Base-by-base conservation (phyloP, 179 eudicot genomes). In the Amaranthus tricolor region DNA sequence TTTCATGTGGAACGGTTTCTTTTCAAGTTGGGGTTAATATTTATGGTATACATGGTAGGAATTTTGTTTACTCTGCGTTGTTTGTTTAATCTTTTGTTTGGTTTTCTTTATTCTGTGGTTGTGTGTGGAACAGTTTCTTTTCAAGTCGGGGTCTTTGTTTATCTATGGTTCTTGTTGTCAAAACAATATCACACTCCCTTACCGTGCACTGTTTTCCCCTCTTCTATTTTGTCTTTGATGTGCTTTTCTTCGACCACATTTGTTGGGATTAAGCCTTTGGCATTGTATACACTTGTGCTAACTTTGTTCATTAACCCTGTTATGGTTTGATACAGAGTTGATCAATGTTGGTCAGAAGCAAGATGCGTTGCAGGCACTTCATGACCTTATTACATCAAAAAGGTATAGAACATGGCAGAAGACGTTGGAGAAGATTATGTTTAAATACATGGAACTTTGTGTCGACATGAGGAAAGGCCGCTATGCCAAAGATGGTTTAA, bases 381-480 rank as follows among this genome's bases (percentile, higher is more conserved):
- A 90, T 70, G 89, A 84, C 76, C 82, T 90, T 71, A 92, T 92
- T 24, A 92, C 97, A 43, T 90, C 98, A 12, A 94, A 89, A 85
- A 90, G 92, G 87, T 79, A 90, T 44, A 84, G 97, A 78, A 87
- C 97, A 68, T 94, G 98, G 98, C 91, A 88, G 80, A 92, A 89
- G 80, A 80, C 94, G 4, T 78, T 82, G 67, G 98, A 94, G 19
- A 80, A 81, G 77, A 94, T 94, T 47, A 92, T 94, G 98, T 86
- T 88, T 77, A 94, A 90, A 72, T 89, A 91, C 77, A 81, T 92
- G 6, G 98, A 90, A 74, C 88, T 94, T 20, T 94, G 97, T 79
- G 98, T 94, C 11, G 97, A 92, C 75, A 88, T 94, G 97, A 70
- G 91, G 62, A 88, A 85, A 72, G 98, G 97, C 2, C 85, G 94